A percentile compares a stretch with the other conserved stretches of the same genome.
phyloP scores from a whole-genome alignment of 1,284 basidiomycete species.

The Microbotryum intermedium region DNA sequence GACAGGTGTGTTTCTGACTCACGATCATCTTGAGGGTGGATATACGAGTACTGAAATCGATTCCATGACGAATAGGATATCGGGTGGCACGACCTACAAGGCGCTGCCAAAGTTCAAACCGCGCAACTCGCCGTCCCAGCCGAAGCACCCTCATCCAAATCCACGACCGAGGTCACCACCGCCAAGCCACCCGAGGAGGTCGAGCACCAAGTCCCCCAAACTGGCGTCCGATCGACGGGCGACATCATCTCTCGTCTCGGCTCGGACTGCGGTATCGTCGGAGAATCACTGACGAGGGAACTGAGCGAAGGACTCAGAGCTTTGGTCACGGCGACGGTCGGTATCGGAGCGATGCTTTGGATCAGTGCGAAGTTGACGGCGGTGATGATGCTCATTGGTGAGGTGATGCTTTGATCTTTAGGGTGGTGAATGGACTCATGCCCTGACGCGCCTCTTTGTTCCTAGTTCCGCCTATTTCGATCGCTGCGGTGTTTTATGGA shows the following conservation, averaged over 20 bases:
- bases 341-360: conserved; percentile 93
- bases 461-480: conserved; percentile 81
- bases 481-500: conserved; percentile 94
- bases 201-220: conserved; percentile 46
- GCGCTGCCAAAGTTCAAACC: conserved; percentile 2
- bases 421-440: conserved; percentile 52
- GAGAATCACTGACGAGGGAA: conserved; percentile 86
- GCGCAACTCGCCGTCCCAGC: neutral
- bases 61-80: conserved; percentile 19
- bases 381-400: conserved; percentile 64
- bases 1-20: conserved; percentile 53
- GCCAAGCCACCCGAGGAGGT: neutral
- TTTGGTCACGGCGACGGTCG: conserved; percentile 78
- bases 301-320: conserved; percentile 83
- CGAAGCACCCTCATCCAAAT: neutral
- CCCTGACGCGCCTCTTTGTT: conserved; percentile 75
- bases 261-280: conserved; percentile 87
- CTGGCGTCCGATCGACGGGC: conserved; percentile 84
- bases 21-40: neutral
- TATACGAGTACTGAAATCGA: too few species aligned
- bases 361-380: conserved; percentile 82
- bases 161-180: neutral
- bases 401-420: neutral
- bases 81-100: conserved; percentile 34
- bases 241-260: conserved; percentile 88